These are phyloP conservation scores for Myrica gale DNA, from an alignment of 306 rosid species.

Conservation along the genomic window DNA sequence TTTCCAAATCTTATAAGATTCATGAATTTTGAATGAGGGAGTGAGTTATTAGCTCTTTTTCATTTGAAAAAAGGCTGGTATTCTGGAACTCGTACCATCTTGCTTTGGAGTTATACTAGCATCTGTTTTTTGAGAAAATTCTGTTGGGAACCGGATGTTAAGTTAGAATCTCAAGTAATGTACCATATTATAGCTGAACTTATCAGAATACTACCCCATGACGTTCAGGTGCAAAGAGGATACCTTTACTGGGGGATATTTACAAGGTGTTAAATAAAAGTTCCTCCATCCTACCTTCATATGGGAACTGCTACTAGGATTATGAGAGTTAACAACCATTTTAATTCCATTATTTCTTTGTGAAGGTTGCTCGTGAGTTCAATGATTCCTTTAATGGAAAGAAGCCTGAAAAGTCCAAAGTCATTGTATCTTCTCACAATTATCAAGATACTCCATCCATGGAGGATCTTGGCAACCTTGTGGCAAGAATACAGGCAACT, in stretches of 20 bases:
- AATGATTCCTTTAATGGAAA: conserved; percentile 57
- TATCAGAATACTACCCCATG: conserved; percentile 1
- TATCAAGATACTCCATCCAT: conserved; percentile 73
- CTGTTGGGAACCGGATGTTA: not conserved
- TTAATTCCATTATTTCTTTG: conserved; percentile 32
- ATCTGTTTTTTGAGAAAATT: not conserved
- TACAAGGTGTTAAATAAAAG: conserved; percentile 1
- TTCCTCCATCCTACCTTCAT: conserved; percentile 5
- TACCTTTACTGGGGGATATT: not conserved
- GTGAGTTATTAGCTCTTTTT: not conserved
- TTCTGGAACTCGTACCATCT: not conserved
- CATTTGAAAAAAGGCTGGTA: not conserved
- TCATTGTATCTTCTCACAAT: conserved; percentile 93
- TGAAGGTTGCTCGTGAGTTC: conserved; percentile 81
- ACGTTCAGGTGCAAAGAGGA: not conserved
- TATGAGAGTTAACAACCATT: conserved; percentile 21
- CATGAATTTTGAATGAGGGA: conserved; percentile 1
- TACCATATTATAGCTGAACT: not conserved
- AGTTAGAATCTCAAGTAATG: not conserved
- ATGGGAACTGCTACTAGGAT: conserved; percentile 21
- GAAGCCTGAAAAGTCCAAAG: conserved; percentile 56
- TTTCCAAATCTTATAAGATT: not conserved
- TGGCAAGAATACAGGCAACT: conserved; percentile 76
- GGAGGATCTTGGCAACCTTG: conserved; percentile 91
- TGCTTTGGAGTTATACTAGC: not conserved